phyloP scores from a whole-genome alignment of 2,329 filamentous ascomycete species.

The Lecanicillium sp. region DNA sequence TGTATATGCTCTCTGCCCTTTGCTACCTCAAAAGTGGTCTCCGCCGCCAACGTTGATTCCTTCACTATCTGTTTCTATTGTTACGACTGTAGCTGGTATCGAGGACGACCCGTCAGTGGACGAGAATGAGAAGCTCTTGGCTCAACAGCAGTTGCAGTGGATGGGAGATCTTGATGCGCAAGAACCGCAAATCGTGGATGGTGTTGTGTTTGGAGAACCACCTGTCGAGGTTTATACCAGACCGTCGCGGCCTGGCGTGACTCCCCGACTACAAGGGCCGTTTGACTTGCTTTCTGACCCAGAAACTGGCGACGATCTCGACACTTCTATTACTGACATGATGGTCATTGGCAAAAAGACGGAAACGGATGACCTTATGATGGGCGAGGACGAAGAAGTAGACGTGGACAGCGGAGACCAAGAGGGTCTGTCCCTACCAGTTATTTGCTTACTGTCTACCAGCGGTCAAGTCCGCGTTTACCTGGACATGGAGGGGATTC shows the following conservation, averaged over 20 bases:
- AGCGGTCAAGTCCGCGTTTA: slow-evolving; percentile 55
- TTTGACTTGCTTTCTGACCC: slow-evolving; percentile 49
- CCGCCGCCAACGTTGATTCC: slow-evolving; percentile 69
- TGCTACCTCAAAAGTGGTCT: slow-evolving; percentile 81
- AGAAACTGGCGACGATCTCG: slow-evolving; percentile 47
- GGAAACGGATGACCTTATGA: slow-evolving; percentile 51
- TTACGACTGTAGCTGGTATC: slow-evolving; percentile 59
- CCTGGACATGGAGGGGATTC: slow-evolving; percentile 51
- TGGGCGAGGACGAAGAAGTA: slow-evolving; percentile 55
- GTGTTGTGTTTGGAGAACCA: slow-evolving; percentile 34
- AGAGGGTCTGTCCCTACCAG: slow-evolving; percentile 50
- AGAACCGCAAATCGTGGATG: slow-evolving; percentile 48
- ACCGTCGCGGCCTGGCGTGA: slow-evolving; percentile 46
- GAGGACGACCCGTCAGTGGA: slow-evolving; percentile 51
- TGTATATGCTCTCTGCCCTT: slow-evolving; percentile 84
- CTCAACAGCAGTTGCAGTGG: slow-evolving; percentile 59
- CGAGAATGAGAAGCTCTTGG: slow-evolving; percentile 44
- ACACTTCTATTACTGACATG: slow-evolving; percentile 52
- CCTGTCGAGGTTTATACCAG: slow-evolving; percentile 47
- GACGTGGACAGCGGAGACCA: slow-evolving; percentile 48
- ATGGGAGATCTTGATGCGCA: slow-evolving; percentile 58
- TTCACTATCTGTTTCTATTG: slow-evolving; percentile 73
- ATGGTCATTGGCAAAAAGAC: slow-evolving; percentile 54
- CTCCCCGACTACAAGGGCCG: slow-evolving; percentile 54
- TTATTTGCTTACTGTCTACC: slow-evolving; percentile 52